A percentile compares a stretch with the other conserved stretches of the same genome.
Conservation (phyloP, 1,139 yeast species). For the Entelexis paramagnoliae region DNA sequence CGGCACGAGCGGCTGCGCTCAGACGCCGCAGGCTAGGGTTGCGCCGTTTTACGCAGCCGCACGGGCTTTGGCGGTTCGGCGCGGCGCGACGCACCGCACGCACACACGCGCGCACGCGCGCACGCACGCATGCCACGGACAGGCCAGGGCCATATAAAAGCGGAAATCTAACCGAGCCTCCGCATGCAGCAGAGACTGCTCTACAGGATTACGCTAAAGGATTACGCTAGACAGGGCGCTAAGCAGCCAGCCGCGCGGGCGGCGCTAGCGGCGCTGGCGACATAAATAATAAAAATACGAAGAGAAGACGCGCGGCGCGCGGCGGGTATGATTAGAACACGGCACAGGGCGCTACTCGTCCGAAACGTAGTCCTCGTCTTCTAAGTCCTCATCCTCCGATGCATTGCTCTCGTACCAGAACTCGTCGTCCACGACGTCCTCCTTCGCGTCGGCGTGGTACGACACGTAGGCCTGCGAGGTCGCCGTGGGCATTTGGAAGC, state of each 20-base stretch:
- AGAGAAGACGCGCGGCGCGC: not conserved
- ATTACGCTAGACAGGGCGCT: no score
- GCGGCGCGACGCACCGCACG: no score
- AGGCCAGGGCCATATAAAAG: no score
- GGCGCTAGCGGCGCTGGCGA: not conserved
- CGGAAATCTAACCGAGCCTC: no score
- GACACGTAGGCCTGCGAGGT: constrained; percentile 52
- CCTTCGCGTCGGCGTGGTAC: constrained; percentile 37
- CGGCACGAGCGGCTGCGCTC: no score
- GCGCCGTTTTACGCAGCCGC: not conserved
- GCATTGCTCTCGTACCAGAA: constrained; percentile 77
- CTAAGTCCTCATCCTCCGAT: constrained; percentile 49
- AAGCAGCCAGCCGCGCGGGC: no score
- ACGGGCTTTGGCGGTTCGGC: no score
- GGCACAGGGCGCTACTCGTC: constrained; percentile 6
- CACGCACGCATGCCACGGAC: no score
- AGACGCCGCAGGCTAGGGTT: not conserved
- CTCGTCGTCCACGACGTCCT: constrained; percentile 70
- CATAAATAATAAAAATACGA: constrained; percentile 3
- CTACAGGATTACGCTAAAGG: no score
- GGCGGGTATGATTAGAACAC: not conserved
- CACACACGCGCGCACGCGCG: no score
- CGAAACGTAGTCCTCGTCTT: constrained; percentile 39
- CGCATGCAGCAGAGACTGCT: no score
- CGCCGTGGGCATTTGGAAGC: constrained; percentile 64